Evolutionary conservation across 2,329 filamentous ascomycete genomes (phyloP).

Genomic region (Rhynchosporium secalis): DNA sequence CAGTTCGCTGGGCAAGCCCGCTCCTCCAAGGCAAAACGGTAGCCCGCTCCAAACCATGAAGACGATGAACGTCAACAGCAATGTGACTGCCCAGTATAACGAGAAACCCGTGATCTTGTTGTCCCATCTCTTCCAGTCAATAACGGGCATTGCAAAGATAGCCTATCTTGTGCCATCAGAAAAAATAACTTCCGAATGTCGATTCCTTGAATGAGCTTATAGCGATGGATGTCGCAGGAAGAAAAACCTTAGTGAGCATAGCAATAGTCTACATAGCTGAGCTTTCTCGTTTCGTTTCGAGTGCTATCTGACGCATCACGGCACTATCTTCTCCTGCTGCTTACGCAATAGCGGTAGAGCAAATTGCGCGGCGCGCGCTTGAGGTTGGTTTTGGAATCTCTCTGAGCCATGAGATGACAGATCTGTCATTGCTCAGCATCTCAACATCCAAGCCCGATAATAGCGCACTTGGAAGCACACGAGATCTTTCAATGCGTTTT

Average conservation of each 20-base stretch:
- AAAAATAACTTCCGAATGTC: neutral
- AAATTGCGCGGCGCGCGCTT: conserved; percentile 16
- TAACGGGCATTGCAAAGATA: conserved; percentile 17
- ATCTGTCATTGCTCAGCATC: conserved; percentile 3
- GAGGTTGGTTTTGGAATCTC: conserved; percentile 20
- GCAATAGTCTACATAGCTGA: conserved; percentile 60
- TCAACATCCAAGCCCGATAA: neutral
- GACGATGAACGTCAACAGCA: conserved; percentile 3
- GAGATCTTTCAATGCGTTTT: neutral
- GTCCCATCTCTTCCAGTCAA: conserved; percentile 3
- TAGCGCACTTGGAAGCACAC: neutral
- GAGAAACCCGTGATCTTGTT: neutral
- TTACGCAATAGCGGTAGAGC: conserved; percentile 14
- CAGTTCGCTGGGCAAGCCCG: neutral
- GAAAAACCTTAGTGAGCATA: conserved; percentile 39
- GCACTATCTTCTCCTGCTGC: conserved; percentile 18
- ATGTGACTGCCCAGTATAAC: conserved; percentile 1
- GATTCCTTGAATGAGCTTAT: neutral
- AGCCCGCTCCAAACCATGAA: neutral
- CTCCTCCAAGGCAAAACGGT: conserved; percentile 2
- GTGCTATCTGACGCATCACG: conserved; percentile 61
- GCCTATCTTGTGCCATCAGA: neutral
- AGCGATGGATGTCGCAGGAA: conserved; percentile 28
- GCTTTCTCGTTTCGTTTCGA: conserved; percentile 36
- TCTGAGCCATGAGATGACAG: conserved; percentile 20